Base-by-base conservation (phyloP, 2,329 filamentous ascomycete species). In the Diaporthe citrichinensis region DNA sequence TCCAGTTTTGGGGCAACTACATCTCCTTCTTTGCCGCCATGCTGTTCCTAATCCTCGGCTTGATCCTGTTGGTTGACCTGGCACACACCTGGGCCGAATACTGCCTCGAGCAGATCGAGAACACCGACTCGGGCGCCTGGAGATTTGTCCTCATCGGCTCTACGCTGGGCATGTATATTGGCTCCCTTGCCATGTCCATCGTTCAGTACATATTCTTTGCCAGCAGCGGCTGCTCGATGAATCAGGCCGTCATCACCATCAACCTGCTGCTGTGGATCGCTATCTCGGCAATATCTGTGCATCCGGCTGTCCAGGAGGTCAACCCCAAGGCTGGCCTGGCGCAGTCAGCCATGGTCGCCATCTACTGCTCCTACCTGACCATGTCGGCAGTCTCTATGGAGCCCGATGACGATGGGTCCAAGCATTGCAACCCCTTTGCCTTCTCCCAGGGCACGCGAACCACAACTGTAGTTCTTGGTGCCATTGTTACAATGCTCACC, bases 371-470 rank as follows among this genome's bases (percentile, higher is more conserved):
- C 58, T 99, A 99, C 83, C 91, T 99, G 73, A 99, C 97, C 79
- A 95, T 99, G 92, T 98, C 96, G 3, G 97, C 97, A 36, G 97
- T 99, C 1, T 98, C 95, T 73, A 98, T 99, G 97, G 96, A 99
- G 81, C 97, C 97, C 0, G 96, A 98, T 84, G 87, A 98, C 85
- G 93, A 97, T 0, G 95, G 98, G 81, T 89, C 98, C 87, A 93
- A 94, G 80, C 90, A 94, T 78, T 99, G 97, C 91, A 99, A 99
- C 85, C 97, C 97, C 12, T 89, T 99, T 44, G 89, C 98, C 77
- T 92, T 91, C 72, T 96, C 95, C 10, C 94, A 94, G 77, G 95
- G 95, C 76, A 97, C 96, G 14, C 92, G 97, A 77, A 97, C 94
- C 10, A 97, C 95, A 2, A 98, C 95, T 39, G 92, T 98, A 76